phyloP scores from a whole-genome alignment of 805 yeast species.

The Deakozyma indianensis region DNA sequence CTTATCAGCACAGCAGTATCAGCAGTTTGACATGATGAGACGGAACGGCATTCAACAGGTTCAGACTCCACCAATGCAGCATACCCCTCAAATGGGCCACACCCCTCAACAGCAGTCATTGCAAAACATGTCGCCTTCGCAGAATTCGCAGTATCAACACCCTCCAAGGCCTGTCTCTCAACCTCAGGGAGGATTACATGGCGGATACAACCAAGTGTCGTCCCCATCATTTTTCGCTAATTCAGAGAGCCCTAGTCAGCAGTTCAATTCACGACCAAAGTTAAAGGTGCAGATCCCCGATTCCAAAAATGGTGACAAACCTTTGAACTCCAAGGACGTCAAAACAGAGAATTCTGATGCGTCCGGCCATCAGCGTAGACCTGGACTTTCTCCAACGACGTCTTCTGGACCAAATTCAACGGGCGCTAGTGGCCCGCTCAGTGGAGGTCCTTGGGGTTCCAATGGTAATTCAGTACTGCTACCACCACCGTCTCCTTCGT shows the following conservation, averaged over 20 bases:
- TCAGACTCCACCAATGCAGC: neutral
- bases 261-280: constrained; percentile 18
- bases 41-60: neutral
- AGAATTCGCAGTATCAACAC: neutral
- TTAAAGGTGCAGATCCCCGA: constrained; percentile 25
- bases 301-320: constrained; percentile 11
- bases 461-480: constrained; percentile 13
- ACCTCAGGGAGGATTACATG: neutral
- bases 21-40: neutral
- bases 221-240: neutral
- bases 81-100: neutral
- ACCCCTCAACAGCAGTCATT: neutral
- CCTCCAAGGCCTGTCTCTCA: neutral
- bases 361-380: neutral
- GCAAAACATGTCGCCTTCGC: neutral
- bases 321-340: constrained; percentile 9
- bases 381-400: neutral
- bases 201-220: neutral
- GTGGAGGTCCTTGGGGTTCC: constrained; percentile 14
- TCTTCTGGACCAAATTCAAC: constrained; percentile 7
- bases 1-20: neutral
- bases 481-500: constrained; percentile 23
- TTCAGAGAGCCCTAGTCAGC: neutral
- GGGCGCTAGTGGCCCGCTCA: constrained; percentile 6
- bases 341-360: constrained; percentile 11